phyloP scores from a whole-genome alignment of 345 rosid species.

The Anastatica hierochuntica region DNA sequence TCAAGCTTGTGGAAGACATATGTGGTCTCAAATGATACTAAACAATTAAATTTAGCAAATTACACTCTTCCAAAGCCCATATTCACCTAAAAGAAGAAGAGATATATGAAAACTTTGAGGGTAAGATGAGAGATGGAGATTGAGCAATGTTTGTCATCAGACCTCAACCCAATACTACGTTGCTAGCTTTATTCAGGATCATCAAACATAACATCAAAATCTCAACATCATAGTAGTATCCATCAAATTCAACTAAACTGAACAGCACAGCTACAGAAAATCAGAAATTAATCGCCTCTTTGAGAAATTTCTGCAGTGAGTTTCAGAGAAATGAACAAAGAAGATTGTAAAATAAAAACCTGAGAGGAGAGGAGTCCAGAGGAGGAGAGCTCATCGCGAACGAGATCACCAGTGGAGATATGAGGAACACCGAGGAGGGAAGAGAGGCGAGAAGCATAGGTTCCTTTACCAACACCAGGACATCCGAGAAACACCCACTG shows the following conservation, averaged over 20 bases:
- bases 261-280: too few species aligned
- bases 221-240: background rate
- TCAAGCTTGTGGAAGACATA: too few species aligned
- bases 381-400: slow-evolving; percentile 81
- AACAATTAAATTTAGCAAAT: too few species aligned
- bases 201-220: background rate
- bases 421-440: slow-evolving; percentile 77
- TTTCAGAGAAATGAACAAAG: background rate
- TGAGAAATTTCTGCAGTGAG: too few species aligned
- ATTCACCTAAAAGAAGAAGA: too few species aligned
- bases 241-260: background rate
- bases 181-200: background rate
- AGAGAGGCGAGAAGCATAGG: slow-evolving; percentile 90
- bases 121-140: background rate
- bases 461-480: slow-evolving; percentile 98
- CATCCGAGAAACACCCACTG: slow-evolving; percentile 99
- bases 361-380: slow-evolving; percentile 67
- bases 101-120: too few species aligned
- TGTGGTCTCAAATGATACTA: too few species aligned
- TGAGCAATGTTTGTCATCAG: background rate
- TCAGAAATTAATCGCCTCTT: too few species aligned
- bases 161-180: background rate
- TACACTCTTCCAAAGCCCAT: too few species aligned
- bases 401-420: slow-evolving; percentile 98
- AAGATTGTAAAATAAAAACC: slow-evolving; percentile 38